Percentiles rank a stretch among this genome's conserved stretches.
phyloP scores from a whole-genome alignment of 2,329 filamentous ascomycete genomes.

The Madurella fahalii region DNA sequence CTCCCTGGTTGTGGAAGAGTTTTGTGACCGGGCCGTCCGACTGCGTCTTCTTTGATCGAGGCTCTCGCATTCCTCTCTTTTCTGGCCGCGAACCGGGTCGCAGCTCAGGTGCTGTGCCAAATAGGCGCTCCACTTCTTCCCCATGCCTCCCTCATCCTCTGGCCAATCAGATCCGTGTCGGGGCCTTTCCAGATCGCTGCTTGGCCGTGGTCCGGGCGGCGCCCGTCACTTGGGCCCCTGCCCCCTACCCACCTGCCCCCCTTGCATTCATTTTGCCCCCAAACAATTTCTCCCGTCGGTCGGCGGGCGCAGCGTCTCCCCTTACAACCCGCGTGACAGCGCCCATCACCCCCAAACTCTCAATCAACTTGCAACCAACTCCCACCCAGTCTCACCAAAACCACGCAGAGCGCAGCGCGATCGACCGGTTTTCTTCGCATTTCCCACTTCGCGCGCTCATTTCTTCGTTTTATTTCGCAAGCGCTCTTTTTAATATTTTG shows the following conservation, averaged over 20 bases:
- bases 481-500: conserved; percentile 30
- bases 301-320: conserved; percentile 19
- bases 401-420: conserved; percentile 21
- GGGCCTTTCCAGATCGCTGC: conserved; percentile 17
- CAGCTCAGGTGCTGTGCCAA: conserved; percentile 1
- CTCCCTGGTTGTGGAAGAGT: background rate
- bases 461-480: conserved; percentile 31
- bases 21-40: conserved; percentile 5
- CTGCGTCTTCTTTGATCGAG: conserved; percentile 6
- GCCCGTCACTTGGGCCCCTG: conserved; percentile 20
- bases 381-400: conserved; percentile 21
- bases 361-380: conserved; percentile 27
- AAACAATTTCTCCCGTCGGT: conserved; percentile 26
- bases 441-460: conserved; percentile 33
- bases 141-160: conserved; percentile 1
- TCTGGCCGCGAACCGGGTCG: background rate
- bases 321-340: conserved; percentile 25
- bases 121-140: conserved; percentile 8
- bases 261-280: conserved; percentile 28
- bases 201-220: conserved; percentile 20
- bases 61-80: conserved; percentile 1
- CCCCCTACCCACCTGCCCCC: no score
- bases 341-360: conserved; percentile 23
- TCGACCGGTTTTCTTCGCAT: conserved; percentile 22
- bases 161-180: conserved; percentile 16